Evolutionary conservation across 2,329 filamentous ascomycete species (phyloP), one percentile per base, ranked within the genome.

Genomic region (Aspergillus pseudotamarii): DNA sequence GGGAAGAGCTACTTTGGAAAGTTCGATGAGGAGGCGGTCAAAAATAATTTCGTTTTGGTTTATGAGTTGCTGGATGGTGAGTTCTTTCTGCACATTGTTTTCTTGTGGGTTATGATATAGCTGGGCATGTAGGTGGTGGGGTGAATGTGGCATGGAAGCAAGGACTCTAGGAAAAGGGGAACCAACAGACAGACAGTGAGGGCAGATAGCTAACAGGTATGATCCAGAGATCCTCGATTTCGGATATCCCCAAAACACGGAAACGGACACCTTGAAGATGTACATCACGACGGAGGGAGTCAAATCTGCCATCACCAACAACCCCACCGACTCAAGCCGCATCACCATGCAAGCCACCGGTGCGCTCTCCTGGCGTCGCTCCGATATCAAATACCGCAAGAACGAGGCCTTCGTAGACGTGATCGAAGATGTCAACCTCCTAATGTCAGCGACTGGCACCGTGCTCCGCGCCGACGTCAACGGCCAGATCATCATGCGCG

Each of bases 301-400:
- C 81, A 97, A 97, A 80, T 96, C 93, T 36, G 93, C 79, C 38
- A 81, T 82, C 62, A 69, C 89, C 86, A 69, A 90, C 89, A 81
- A 79, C 76, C 76, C 73, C 51, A 92, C 97, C 76, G 94, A 99
- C 78, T 97, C 94, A 57, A 94, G 93, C 70, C 95, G 94, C 78
- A 99, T 99, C 79, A 99, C 95, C 30, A 97, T 98, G 94, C 95
- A 99, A 83, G 96, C 95, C 14, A 99, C 95, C 0, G 95, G 96
- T 46, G 95, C 95, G 6, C 86, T 97, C 48, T 98, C 95, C 54
- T 99, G 96, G 95, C 89, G 96, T 71, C 92, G 96, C 75, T 92
- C 94, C 64, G 94, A 98, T 78, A 95, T 99, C 80, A 97, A 97
- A 77, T 99, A 99, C 82, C 91, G 95, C 78, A 99, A 99, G 83